Conservation (phyloP, 192 early-diverging fungal genomes). For the Coemansia furcata region DNA sequence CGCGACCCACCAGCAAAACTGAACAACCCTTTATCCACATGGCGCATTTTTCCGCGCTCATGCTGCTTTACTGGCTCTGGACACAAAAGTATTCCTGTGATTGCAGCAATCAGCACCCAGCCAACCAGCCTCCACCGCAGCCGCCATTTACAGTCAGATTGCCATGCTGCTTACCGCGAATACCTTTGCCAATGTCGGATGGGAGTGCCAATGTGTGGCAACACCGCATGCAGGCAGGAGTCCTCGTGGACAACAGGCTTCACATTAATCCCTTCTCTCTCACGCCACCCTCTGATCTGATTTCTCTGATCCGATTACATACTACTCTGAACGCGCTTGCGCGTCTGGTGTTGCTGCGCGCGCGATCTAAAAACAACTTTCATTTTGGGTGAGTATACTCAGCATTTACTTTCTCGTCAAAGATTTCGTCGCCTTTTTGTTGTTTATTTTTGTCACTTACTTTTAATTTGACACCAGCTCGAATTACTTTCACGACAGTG, state of each 20-base stretch:
- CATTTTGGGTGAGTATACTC: neutral
- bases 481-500: neutral
- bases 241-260: neutral
- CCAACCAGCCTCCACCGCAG: neutral
- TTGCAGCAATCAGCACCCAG: neutral
- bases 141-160: neutral
- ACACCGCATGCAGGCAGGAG: neutral
- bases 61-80: neutral
- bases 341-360: neutral
- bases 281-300: slow-evolving; percentile 1
- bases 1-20: neutral
- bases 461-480: neutral
- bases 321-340: neutral
- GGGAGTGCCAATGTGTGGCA: slow-evolving; percentile 1
- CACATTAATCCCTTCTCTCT: neutral
- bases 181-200: neutral
- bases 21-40: neutral
- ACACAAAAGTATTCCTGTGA: neutral
- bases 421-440: neutral
- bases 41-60: slow-evolving; percentile 1
- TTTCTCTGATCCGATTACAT: neutral
- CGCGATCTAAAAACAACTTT: neutral
- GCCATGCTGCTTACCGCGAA: neutral
- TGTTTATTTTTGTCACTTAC: neutral
- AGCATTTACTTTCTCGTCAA: neutral